Base-by-base conservation (phyloP, 1,284 basidiomycete genomes). In the Malassezia psittaci region DNA sequence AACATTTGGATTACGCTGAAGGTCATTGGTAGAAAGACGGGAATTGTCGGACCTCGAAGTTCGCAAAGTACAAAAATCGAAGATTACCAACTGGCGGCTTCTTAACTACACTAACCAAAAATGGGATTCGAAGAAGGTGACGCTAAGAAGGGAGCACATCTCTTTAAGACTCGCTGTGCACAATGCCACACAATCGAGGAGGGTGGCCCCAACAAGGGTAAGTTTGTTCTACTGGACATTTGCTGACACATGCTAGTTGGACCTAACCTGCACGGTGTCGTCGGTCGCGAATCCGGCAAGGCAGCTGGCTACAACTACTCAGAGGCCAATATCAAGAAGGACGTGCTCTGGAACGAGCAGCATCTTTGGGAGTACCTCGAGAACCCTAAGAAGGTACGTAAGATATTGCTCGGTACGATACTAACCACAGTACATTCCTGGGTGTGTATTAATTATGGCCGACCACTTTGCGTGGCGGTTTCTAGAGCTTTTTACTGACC, bases 261-360 rank as follows among this genome's bases (percentile, higher is more conserved):
- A 61, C 91, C 91, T 60, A 94, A 94, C 82, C 83, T 96, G 44
- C 84, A 91, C 77, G 91, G 91, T 85, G 71, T 77, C 82, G 76
- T 77, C 71, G 93, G 93, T 62, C 88, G 91, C 68, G 85, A 91
- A 78, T 85, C 88, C 41, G 93, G 94, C 58, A 84, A 88, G 72
- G 88, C 80, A 41, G 83, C 86, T 33, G 86, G 85, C 59, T 98
- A 81, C 84, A 85, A 85, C 12, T 96, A 94, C 81, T 93, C 91
- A 52, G 83, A 88, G 59, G 93, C 93, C 74, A 98, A 98, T 80
- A 80, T 93, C 62, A 94, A 88, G 82, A 96, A 94, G 82, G 90
- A 85, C 57, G 81, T 98, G 62, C 80, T 78, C 43, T 98, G 94
- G 81, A 77, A 80, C 36, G 85, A 88, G 77, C 51, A 83, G n/a